Conservation (phyloP, 1,284 basidiomycete species). For the Ganoderma multipileum region DNA sequence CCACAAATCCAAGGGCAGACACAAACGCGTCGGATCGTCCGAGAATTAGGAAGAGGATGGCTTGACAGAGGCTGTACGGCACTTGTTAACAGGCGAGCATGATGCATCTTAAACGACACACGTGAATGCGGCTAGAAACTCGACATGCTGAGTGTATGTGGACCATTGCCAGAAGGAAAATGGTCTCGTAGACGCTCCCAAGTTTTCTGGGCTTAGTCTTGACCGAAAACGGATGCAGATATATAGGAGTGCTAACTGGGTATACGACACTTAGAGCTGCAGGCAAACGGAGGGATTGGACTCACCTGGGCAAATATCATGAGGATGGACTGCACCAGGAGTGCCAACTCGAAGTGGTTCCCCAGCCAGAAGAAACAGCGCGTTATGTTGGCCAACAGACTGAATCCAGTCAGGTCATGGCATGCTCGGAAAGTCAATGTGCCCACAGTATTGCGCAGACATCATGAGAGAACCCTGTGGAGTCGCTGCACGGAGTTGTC, state of each 20-base stretch:
- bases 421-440: not conserved
- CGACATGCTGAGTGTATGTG: constrained; percentile 78
- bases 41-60: constrained; percentile 79
- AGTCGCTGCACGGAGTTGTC: constrained; percentile 59
- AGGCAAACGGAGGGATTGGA: constrained; percentile 14
- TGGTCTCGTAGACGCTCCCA: constrained; percentile 68
- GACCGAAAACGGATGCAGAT: constrained; percentile 80
- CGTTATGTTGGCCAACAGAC: constrained; percentile 82
- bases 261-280: constrained; percentile 22
- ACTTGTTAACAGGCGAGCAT: constrained; percentile 18
- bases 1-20: constrained; percentile 76
- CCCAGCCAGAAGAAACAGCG: constrained; percentile 91
- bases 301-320: constrained; percentile 84
- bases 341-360: constrained; percentile 76
- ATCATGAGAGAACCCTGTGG: constrained; percentile 86
- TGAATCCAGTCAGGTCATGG: constrained; percentile 34
- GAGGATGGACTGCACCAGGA: constrained; percentile 79
- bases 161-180: constrained; percentile 89
- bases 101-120: constrained; percentile 42
- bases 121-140: constrained; percentile 85
- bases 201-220: constrained; percentile 59
- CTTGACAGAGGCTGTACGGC: constrained; percentile 62
- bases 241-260: constrained; percentile 74
- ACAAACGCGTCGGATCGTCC: constrained; percentile 71
- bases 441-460: constrained; percentile 80